Evolutionary conservation across 305 asterid species (phyloP).

Genomic region (Fraxinus latifolia): DNA sequence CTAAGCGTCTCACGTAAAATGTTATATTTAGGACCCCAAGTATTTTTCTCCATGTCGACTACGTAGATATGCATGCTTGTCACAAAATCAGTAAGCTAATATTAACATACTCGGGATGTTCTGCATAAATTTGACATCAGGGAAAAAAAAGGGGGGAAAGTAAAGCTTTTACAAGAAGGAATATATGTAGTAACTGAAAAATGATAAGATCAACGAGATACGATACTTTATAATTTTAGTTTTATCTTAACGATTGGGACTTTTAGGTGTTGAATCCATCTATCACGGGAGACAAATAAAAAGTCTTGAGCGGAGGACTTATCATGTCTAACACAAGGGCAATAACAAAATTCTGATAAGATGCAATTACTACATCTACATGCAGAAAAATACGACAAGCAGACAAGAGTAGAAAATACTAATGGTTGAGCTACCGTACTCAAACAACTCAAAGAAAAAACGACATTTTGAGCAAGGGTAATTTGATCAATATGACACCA

Average conservation of each 20-base stretch:
- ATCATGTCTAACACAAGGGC: background rate
- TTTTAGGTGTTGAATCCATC: background rate
- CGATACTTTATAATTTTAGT: background rate
- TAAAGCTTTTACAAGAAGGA: background rate
- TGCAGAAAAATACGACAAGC: background rate
- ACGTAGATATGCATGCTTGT: background rate
- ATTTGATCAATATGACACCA: background rate
- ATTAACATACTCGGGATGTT: background rate
- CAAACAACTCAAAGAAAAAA: background rate
- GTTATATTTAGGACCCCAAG: background rate
- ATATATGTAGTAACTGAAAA: background rate
- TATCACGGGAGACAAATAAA: background rate
- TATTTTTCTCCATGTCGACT: background rate
- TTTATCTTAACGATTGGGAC: too few relatives aligned
- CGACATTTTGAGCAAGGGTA: background rate
- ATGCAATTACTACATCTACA: background rate
- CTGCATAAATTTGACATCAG: background rate
- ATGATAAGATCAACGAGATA: background rate
- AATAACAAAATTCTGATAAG: background rate
- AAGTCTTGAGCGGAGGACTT: background rate
- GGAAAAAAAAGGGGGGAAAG: background rate
- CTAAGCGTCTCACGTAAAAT: background rate
- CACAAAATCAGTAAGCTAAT: background rate
- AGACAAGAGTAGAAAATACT: background rate
- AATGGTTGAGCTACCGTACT: background rate